These are phyloP conservation scores for Steccherinum ochraceum DNA, from an alignment of 768 basidiomycete species.

Conservation along the genomic window DNA sequence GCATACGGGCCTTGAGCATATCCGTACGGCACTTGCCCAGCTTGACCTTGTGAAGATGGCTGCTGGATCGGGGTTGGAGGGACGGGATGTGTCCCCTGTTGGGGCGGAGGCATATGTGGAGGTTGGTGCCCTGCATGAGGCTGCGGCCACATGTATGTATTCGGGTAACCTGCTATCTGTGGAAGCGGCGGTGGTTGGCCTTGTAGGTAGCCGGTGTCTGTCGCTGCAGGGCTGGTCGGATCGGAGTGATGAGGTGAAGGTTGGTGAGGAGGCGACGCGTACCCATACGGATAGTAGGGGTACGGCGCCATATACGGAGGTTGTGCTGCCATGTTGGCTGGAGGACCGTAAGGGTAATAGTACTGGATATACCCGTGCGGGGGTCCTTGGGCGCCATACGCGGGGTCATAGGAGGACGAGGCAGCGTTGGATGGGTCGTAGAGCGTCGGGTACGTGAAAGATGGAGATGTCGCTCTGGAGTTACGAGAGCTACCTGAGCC, in stretches of 20 bases:
- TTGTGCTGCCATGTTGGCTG: conserved; percentile 14
- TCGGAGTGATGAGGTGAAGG: conserved; percentile 34
- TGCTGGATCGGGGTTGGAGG: conserved; percentile 12
- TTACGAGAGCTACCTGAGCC: conserved; percentile 60
- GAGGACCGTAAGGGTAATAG: conserved; percentile 24
- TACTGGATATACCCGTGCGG: conserved; percentile 22
- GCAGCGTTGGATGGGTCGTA: conserved; percentile 48
- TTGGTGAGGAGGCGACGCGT: conserved; percentile 43
- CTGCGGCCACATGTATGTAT: conserved; percentile 29
- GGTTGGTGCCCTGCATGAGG: conserved; percentile 11
- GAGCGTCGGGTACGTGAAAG: conserved; percentile 62
- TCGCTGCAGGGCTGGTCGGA: conserved; percentile 19
- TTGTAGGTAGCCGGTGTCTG: conserved; percentile 26
- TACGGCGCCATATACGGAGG: conserved; percentile 6
- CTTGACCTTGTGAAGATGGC: conserved; percentile 5
- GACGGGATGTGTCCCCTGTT: conserved; percentile 13
- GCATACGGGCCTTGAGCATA: background rate
- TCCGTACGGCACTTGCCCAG: background rate
- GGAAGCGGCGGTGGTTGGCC: conserved; percentile 17
- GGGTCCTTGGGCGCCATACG: conserved; percentile 20
- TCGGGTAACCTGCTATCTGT: conserved; percentile 25
- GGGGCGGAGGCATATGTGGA: background rate
- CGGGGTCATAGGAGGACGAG: conserved; percentile 15
- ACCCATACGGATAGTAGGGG: conserved; percentile 40
- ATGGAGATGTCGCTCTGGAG: conserved; percentile 70